Conservation (phyloP, 805 yeast species). For the Yamadazyma takamatsuzukensis region DNA sequence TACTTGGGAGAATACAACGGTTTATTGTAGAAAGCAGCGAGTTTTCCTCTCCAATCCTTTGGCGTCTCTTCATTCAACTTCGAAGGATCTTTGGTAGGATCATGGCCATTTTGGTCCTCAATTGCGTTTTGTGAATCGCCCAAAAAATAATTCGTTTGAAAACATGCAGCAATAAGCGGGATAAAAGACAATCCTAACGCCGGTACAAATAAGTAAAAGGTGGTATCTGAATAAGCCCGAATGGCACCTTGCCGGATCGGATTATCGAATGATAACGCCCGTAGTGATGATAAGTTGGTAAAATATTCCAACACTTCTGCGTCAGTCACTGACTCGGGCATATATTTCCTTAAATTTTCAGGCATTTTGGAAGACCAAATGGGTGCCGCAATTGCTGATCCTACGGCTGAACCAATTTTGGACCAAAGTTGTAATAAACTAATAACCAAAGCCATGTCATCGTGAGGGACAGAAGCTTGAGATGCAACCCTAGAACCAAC, state of each 20-base stretch:
- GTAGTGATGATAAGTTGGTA: conserved; percentile 18
- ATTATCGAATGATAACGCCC: conserved; percentile 20
- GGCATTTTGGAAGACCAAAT: conserved; percentile 27
- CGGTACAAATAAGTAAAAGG: conserved; percentile 22
- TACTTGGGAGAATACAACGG: no score
- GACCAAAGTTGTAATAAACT: conserved; percentile 30
- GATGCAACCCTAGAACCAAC: conserved; percentile 34
- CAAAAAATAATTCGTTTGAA: conserved; percentile 31
- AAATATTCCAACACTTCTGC: conserved; percentile 17
- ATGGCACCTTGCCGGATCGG: conserved; percentile 28
- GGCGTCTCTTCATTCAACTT: not conserved
- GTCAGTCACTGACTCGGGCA: conserved; percentile 20
- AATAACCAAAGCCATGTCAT: conserved; percentile 39
- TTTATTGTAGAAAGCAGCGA: conserved; percentile 10
- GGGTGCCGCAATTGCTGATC: conserved; percentile 37
- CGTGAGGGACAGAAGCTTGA: conserved; percentile 41
- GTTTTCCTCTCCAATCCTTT: conserved; percentile 11
- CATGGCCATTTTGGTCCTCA: conserved; percentile 17
- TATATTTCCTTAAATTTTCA: conserved; percentile 19
- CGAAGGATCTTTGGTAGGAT: not conserved
- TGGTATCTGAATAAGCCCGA: conserved; percentile 25
- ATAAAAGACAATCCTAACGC: conserved; percentile 26
- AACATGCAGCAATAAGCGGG: conserved; percentile 24
- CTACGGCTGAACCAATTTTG: conserved; percentile 36
- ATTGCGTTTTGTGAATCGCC: conserved; percentile 35